A percentile compares a stretch with the other conserved stretches of the same genome.
Evolutionary conservation across 768 basidiomycete species (phyloP).

Genomic region (Leccinum olivaceopallidum): DNA sequence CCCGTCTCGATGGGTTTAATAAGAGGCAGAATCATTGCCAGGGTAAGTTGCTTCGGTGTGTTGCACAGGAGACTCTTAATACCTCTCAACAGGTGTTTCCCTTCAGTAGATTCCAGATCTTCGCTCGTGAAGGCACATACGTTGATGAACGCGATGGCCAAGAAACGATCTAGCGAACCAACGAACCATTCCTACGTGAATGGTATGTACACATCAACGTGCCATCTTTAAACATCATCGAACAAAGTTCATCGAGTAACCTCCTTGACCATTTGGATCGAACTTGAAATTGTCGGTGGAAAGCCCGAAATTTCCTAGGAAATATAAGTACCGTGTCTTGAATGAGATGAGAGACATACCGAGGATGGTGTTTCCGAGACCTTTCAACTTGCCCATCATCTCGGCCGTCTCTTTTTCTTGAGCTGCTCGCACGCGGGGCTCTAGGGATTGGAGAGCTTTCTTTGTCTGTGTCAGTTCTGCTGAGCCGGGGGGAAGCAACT

Average conservation of each 20-base stretch:
- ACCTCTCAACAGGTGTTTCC: constrained; percentile 30
- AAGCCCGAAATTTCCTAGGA: constrained; percentile 84
- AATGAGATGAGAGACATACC: constrained; percentile 45
- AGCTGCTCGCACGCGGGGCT: constrained; percentile 68
- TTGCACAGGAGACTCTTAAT: constrained; percentile 2
- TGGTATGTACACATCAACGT: not conserved
- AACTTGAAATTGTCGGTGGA: constrained; percentile 98
- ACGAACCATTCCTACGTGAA: not conserved
- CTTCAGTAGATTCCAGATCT: constrained; percentile 29
- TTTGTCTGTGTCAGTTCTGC: constrained; percentile 49
- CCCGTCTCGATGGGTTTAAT: constrained; percentile 84
- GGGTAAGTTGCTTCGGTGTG: constrained; percentile 43
- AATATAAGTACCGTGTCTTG: not conserved
- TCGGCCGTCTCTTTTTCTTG: constrained; percentile 88
- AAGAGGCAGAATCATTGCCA: constrained; percentile 63
- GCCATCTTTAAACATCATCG: constrained; percentile 34
- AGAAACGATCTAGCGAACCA: constrained; percentile 3
- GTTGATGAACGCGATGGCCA: constrained; percentile 17
- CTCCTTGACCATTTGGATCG: constrained; percentile 90
- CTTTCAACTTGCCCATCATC: constrained; percentile 92
- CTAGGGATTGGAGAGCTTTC: constrained; percentile 52
- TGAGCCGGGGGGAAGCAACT: constrained; percentile 58
- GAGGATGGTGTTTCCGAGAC: constrained; percentile 85
- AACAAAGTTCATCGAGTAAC: constrained; percentile 89
- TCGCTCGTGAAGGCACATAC: constrained; percentile 21